Evolutionary conservation across 2,329 filamentous ascomycete species (phyloP).

Genomic region (Metarhizium sp.): DNA sequence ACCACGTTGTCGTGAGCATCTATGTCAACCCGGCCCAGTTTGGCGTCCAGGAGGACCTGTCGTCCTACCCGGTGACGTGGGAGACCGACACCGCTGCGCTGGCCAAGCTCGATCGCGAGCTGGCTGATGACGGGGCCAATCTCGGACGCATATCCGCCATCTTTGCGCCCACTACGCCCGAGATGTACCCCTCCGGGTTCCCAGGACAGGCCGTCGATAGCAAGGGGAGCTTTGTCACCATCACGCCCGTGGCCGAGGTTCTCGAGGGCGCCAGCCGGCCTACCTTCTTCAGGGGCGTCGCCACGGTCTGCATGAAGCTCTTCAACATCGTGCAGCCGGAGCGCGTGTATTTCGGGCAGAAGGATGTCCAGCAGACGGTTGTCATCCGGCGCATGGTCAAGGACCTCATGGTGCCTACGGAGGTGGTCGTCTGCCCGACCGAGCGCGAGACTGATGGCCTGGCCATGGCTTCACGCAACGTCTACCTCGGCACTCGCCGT

Average conservation of each 20-base stretch:
- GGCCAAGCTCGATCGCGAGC: conserved; percentile 57
- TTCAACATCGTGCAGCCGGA: conserved; percentile 49
- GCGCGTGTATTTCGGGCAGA: conserved; percentile 86
- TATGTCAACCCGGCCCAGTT: conserved; percentile 98
- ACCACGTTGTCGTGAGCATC: conserved; percentile 80
- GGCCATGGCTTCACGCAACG: conserved; percentile 86
- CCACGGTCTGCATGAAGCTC: conserved; percentile 86
- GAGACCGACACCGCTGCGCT: conserved; percentile 62
- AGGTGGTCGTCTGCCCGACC: conserved; percentile 67
- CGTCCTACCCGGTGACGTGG: conserved; percentile 87
- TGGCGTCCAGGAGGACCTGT: conserved; percentile 77
- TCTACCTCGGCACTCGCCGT: conserved; percentile 74
- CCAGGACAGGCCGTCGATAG: conserved; percentile 64
- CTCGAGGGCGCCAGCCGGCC: conserved; percentile 80
- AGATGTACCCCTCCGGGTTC: conserved; percentile 82
- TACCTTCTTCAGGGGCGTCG: conserved; percentile 93
- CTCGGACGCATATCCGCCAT: conserved; percentile 68
- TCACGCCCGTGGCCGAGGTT: conserved; percentile 73
- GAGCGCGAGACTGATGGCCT: conserved; percentile 71
- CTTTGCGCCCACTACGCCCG: conserved; percentile 72
- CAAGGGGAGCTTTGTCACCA: conserved; percentile 80
- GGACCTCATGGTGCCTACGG: conserved; percentile 73
- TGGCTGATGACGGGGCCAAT: conserved; percentile 51
- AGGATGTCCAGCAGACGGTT: conserved; percentile 94
- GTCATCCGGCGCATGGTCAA: conserved; percentile 78